Conservation (phyloP, 306 rosid species). For the Vachellia collinsii region DNA sequence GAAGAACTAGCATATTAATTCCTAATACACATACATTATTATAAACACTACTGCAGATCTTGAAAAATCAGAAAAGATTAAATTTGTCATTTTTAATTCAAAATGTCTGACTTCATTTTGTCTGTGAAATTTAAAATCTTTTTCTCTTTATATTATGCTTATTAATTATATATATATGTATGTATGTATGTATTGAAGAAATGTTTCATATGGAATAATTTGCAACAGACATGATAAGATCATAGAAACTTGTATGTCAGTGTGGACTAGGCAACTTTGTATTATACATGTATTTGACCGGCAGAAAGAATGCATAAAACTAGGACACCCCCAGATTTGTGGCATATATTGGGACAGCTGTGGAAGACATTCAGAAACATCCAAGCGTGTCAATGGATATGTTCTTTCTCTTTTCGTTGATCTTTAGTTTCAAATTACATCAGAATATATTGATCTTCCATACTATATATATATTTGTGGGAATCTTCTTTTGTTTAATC, state of each 20-base stretch:
- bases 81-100: no score
- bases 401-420: not conserved
- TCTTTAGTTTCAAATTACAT: not conserved
- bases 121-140: no score
- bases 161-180: no score
- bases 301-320: not conserved
- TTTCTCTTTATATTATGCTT: no score
- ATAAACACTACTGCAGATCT: no score
- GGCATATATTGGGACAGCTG: slow-evolving; percentile 15
- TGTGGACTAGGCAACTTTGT: not conserved
- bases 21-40: no score
- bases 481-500: slow-evolving; percentile 28
- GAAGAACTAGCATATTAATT: no score
- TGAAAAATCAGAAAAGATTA: no score
- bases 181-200: no score
- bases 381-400: slow-evolving; percentile 1
- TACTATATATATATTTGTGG: not conserved
- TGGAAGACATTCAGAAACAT: not conserved
- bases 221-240: not conserved
- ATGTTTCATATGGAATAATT: no score
- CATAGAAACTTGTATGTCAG: not conserved
- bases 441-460: slow-evolving; percentile 13
- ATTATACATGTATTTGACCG: not conserved
- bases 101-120: no score
- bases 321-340: not conserved